These are phyloP conservation scores for Xylaria sp. DNA, from an alignment of 2,329 filamentous ascomycete species.

Conservation along the genomic window DNA sequence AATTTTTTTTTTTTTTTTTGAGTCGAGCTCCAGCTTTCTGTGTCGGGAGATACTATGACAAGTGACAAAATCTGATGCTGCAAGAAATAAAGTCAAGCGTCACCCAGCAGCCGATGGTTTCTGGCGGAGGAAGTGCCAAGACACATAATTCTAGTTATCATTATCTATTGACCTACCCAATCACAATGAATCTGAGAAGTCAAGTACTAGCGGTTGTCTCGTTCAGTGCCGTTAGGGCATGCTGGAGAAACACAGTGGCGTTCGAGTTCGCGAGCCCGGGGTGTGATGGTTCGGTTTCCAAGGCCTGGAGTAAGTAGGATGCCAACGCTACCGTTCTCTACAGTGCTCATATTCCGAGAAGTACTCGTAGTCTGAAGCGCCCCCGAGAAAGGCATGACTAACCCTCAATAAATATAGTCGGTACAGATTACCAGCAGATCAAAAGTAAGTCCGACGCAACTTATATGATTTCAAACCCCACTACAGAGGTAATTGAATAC, in stretches of 20 bases:
- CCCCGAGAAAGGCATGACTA: not conserved
- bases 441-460: not conserved
- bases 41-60: not conserved
- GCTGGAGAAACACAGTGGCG: conserved; percentile 7
- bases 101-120: not conserved
- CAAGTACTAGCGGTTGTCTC: not conserved
- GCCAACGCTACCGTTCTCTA: too few species aligned
- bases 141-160: not conserved
- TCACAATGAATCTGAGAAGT: not conserved
- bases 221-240: not conserved
- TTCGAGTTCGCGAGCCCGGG: conserved; percentile 7
- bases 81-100: not conserved
- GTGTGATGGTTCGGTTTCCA: not conserved
- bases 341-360: too few species aligned
- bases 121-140: not conserved
- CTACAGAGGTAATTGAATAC: not conserved
- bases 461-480: too few species aligned
- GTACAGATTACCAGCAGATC: not conserved
- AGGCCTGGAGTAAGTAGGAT: not conserved
- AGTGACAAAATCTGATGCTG: not conserved
- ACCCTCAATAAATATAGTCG: not conserved
- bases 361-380: too few species aligned
- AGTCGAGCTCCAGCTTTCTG: not conserved
- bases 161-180: too few species aligned
- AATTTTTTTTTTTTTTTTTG: too few species aligned